Evolutionary conservation across 768 basidiomycete genomes (phyloP), one percentile per base, ranked within the genome.

Genomic region (Megacollybia marginata): DNA sequence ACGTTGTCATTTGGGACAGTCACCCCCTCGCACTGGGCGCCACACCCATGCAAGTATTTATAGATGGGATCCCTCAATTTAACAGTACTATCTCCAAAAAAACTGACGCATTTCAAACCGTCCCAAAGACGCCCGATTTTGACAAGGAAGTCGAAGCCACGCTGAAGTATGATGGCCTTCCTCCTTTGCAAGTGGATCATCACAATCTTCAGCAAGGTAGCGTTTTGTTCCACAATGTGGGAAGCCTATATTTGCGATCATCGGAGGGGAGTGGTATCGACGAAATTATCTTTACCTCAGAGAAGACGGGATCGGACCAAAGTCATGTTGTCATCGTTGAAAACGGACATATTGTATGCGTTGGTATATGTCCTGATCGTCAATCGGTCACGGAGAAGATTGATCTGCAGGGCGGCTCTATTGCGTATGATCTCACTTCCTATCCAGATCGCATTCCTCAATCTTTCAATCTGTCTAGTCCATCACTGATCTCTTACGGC

Each of bases 31-130:
- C 79, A 1, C 69, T 92, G 10, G 87, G 87, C 18, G 87, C 88
- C 18, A 82, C 88, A 0, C 89, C 89, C 4, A 72, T 74, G 46
- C 88, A 92, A 68, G 87, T 89, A 9, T 90, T 76, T 66, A 88
- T 92, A 52, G 91, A 94, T 55, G 92, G 91, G 3, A 84, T 92
- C 51, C 60, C 85, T 1, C 91, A 94, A 57, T 57, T 85, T 2
- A 57, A 65, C 10, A 77, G 82, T 0, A 59, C 70, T 50, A 56
- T 72, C 12, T 13, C 68, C 44, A 49, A 65, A 47, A 91, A 92
- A 60, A 79, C 85, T 0, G 44, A 53, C 1, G 49, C 62, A 7
- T 69, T 78, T 53, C 88, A 92, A 56, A 54, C 66, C 8, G 65
- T 66, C 1, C 82, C 83, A 4, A 62, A 68, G 32, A 76, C 75